Conservation (phyloP, 2,329 filamentous ascomycete species). For the Fusarium drepaniforme region DNA sequence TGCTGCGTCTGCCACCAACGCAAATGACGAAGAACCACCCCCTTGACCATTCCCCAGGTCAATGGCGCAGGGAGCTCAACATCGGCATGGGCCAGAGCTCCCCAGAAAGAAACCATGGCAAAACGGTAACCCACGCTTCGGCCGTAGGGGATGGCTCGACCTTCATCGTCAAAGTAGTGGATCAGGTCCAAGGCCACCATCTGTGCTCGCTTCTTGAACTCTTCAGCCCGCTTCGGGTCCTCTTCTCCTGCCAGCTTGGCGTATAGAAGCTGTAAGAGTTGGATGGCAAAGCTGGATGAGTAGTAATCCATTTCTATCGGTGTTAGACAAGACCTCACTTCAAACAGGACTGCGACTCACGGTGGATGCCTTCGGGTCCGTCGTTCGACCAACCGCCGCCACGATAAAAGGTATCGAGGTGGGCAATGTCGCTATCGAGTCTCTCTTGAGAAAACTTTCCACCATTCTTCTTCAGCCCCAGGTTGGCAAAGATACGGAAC, state of each 20-base stretch:
- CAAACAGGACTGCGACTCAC: constrained; percentile 48
- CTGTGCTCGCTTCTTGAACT: constrained; percentile 77
- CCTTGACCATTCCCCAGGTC: constrained; percentile 84
- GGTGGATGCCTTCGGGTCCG: constrained; percentile 81
- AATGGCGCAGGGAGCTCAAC: constrained; percentile 79
- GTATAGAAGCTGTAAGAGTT: constrained; percentile 83
- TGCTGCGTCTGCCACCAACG: constrained; percentile 84
- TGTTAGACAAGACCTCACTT: constrained; percentile 9
- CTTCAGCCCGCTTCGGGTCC: constrained; percentile 73
- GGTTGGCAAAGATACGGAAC: constrained; percentile 88
- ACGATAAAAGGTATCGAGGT: constrained; percentile 85
- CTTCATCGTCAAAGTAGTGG: constrained; percentile 81
- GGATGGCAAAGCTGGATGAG: constrained; percentile 85
- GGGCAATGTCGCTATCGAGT: constrained; percentile 80
- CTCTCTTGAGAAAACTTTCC: constrained; percentile 77
- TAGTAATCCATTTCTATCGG: constrained; percentile 84
- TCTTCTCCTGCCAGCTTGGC: constrained; percentile 76
- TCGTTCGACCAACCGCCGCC: constrained; percentile 87
- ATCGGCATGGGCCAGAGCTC: constrained; percentile 79
- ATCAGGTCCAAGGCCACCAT: constrained; percentile 77
- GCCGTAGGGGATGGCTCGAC: constrained; percentile 80
- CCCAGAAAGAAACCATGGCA: constrained; percentile 88
- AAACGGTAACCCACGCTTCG: constrained; percentile 86
- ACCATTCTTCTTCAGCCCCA: constrained; percentile 81
- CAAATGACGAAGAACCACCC: constrained; percentile 78